phyloP scores from a whole-genome alignment of 176 grass and related monocot genomes.

The Aegilops bicornis region DNA sequence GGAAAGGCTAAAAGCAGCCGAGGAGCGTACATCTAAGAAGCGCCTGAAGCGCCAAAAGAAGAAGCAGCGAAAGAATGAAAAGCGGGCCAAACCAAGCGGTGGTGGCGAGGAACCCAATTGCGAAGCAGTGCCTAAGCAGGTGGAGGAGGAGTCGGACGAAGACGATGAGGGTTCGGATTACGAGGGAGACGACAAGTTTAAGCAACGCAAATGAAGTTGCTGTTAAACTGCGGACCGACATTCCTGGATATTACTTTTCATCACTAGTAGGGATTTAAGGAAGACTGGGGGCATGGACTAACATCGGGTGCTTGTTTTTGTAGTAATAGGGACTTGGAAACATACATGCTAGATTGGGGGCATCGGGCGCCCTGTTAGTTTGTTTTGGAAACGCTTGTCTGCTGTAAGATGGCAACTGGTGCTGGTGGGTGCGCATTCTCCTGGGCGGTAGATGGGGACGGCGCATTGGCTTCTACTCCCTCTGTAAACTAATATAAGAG shows the following conservation, averaged over 20 bases:
- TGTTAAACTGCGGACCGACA: neutral
- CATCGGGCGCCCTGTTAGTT: neutral
- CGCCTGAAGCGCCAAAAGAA: slow-evolving; percentile 85
- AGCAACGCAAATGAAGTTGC: slow-evolving; percentile 22
- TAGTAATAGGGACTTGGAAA: neutral
- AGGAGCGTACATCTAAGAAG: slow-evolving; percentile 89
- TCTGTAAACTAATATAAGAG: too few relatives aligned
- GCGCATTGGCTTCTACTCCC: neutral
- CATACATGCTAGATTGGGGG: neutral
- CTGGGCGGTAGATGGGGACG: neutral
- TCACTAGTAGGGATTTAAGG: neutral
- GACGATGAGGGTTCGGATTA: slow-evolving; percentile 44
- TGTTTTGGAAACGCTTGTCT: neutral
- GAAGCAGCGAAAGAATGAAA: slow-evolving; percentile 78
- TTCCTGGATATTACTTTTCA: slow-evolving; percentile 1
- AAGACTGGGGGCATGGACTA: neutral
- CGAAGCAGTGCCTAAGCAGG: slow-evolving; percentile 33
- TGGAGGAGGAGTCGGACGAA: slow-evolving; percentile 29
- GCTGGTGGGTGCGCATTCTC: neutral
- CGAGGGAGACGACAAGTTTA: slow-evolving; percentile 42
- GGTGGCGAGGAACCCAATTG: slow-evolving; percentile 40
- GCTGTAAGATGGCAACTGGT: neutral
- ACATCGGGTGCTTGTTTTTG: neutral
- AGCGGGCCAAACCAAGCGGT: slow-evolving; percentile 36
- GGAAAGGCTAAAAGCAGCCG: slow-evolving; percentile 81